Conservation (phyloP, 1,139 yeast species). For the Lipomyces yarrowii region DNA sequence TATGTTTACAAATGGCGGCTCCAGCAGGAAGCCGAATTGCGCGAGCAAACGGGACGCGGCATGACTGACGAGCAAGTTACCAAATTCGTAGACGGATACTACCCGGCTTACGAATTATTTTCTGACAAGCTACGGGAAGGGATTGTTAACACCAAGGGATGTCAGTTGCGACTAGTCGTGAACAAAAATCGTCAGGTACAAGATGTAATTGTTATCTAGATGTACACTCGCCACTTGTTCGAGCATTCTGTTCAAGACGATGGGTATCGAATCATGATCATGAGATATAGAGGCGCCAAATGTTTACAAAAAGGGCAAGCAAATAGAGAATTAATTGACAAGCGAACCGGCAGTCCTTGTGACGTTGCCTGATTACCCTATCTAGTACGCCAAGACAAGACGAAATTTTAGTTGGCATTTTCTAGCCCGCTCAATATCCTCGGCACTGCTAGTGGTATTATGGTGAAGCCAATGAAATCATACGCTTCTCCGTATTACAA, state of each 20-base stretch:
- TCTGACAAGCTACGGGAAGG: constrained; percentile 49
- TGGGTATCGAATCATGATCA: neutral
- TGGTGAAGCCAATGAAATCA: too few species aligned
- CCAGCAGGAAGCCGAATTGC: constrained; percentile 78
- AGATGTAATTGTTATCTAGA: neutral
- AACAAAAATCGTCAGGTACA: constrained; percentile 10
- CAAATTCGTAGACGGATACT: constrained; percentile 74
- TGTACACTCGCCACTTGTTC: neutral
- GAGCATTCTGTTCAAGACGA: too few species aligned
- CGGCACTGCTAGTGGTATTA: too few species aligned
- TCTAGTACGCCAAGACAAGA: too few species aligned
- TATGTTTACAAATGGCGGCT: constrained; percentile 81
- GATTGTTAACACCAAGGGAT: constrained; percentile 1
- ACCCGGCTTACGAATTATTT: constrained; percentile 81
- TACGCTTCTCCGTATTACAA: too few species aligned
- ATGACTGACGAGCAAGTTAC: constrained; percentile 75
- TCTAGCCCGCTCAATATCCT: too few species aligned
- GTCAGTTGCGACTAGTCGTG: constrained; percentile 19
- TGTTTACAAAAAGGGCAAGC: neutral
- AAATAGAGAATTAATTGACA: neutral
- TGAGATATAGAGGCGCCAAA: neutral
- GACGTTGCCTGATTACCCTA: too few species aligned
- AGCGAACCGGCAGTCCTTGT: too few species aligned
- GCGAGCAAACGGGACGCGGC: constrained; percentile 59
- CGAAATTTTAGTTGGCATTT: too few species aligned